Percentiles rank a stretch among this genome's conserved stretches.
Evolutionary conservation across 2,329 filamentous ascomycete species (phyloP).

Genomic region (Fusarium sp.): DNA sequence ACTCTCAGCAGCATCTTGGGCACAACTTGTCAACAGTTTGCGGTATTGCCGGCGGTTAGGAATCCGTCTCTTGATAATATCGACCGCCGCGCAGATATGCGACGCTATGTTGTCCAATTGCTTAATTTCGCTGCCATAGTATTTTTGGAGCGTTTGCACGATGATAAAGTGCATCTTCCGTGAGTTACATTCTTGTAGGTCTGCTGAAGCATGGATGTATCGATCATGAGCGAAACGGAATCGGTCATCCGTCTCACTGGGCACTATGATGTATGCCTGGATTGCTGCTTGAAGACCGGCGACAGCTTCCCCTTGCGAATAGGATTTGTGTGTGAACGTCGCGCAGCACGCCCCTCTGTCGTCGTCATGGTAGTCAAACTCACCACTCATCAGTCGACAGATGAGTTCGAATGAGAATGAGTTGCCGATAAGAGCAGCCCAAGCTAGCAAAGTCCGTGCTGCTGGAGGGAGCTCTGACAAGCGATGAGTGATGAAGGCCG

Average conservation of each 20-base stretch:
- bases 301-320: conserved; percentile 76
- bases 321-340: conserved; percentile 49
- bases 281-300: conserved; percentile 85
- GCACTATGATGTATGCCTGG: conserved; percentile 82
- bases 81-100: conserved; percentile 82
- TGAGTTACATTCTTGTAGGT: conserved; percentile 75
- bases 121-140: conserved; percentile 70
- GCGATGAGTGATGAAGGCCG: conserved; percentile 82
- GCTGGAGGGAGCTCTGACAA: conserved; percentile 80
- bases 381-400: conserved; percentile 79
- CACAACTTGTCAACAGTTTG: conserved; percentile 82
- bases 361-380: conserved; percentile 72
- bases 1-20: conserved; percentile 81
- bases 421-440: conserved; percentile 85
- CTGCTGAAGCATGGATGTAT: conserved; percentile 80
- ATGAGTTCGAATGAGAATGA: conserved; percentile 87
- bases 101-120: conserved; percentile 79
- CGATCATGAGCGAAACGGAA: conserved; percentile 92
- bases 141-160: conserved; percentile 82
- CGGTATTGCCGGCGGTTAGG: conserved; percentile 74
- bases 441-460: conserved; percentile 83
- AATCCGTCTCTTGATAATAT: conserved; percentile 78
- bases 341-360: conserved; percentile 53
- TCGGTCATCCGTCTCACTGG: conserved; percentile 85
- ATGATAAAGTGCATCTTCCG: conserved; percentile 93